These are phyloP conservation scores for Colletotrichum somersetense DNA, from an alignment of 2,329 filamentous ascomycete genomes.

Conservation along the genomic window DNA sequence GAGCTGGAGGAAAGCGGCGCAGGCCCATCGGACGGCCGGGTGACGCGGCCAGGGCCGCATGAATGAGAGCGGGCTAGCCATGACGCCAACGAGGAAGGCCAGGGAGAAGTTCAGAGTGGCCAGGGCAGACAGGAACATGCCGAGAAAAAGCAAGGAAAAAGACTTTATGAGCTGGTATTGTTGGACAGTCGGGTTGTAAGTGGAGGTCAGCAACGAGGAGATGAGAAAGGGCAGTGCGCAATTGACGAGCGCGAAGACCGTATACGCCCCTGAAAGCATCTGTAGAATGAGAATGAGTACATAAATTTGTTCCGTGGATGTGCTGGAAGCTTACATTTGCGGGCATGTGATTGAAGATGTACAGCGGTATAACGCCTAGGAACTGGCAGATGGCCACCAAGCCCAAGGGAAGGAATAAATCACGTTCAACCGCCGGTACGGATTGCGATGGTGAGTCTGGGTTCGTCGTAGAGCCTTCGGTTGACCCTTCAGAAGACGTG, in stretches of 20 bases:
- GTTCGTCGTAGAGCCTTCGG: slow-evolving; percentile 16
- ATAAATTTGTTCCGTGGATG: background rate
- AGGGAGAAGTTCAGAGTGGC: slow-evolving; percentile 97
- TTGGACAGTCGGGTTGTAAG: slow-evolving; percentile 70
- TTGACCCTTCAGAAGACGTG: background rate
- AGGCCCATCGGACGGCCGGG: slow-evolving; percentile 55
- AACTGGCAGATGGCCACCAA: slow-evolving; percentile 81
- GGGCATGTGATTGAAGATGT: slow-evolving; percentile 83
- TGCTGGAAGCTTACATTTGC: slow-evolving; percentile 65
- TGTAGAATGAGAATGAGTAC: slow-evolving; percentile 4
- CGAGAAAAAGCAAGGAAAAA: slow-evolving; percentile 91
- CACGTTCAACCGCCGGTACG: slow-evolving; percentile 64
- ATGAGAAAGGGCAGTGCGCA: slow-evolving; percentile 68
- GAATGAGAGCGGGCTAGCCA: slow-evolving; percentile 85
- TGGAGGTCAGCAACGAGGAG: slow-evolving; percentile 65
- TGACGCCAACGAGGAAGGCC: slow-evolving; percentile 84
- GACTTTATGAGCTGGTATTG: slow-evolving; percentile 86
- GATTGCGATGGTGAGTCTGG: background rate
- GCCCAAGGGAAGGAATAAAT: slow-evolving; percentile 79
- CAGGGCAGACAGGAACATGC: slow-evolving; percentile 91
- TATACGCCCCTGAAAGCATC: slow-evolving; percentile 59
- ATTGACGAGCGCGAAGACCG: slow-evolving; percentile 67
- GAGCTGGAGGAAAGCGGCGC: slow-evolving; percentile 66
- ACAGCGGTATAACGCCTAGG: slow-evolving; percentile 83
- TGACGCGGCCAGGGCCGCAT: slow-evolving; percentile 62